Evolutionary conservation across 257 asterid species (phyloP).

Genomic region (Handroanthus guayacan): DNA sequence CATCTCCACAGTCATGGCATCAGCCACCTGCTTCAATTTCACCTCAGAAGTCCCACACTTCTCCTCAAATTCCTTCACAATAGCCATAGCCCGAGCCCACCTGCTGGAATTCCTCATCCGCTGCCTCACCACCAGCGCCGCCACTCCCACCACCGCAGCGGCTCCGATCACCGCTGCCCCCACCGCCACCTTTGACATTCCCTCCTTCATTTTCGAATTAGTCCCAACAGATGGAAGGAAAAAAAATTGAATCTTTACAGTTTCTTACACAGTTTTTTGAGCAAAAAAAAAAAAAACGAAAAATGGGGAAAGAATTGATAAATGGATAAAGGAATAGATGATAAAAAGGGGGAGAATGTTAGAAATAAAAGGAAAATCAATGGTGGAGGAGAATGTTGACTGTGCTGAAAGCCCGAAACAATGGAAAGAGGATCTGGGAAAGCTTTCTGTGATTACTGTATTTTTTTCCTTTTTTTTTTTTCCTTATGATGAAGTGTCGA

Average conservation of each 20-base stretch:
- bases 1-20: conserved; percentile 79
- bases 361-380: conserved; percentile 26
- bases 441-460: conserved; percentile 7
- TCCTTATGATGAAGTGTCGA: neutral
- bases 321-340: neutral
- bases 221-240: neutral
- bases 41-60: conserved; percentile 55
- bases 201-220: conserved; percentile 44
- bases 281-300: neutral
- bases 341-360: neutral
- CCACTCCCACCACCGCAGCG: conserved; percentile 58
- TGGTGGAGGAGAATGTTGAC: conserved; percentile 36
- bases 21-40: conserved; percentile 66
- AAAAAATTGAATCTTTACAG: conserved; percentile 23
- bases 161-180: conserved; percentile 65
- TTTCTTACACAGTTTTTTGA: neutral
- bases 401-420: conserved; percentile 30
- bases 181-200: conserved; percentile 57
- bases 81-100: conserved; percentile 65
- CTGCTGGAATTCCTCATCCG: conserved; percentile 54
- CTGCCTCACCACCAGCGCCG: conserved; percentile 54
- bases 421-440: conserved; percentile 13
- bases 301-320: neutral
- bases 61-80: conserved; percentile 60
- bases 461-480: neutral